These are phyloP conservation scores for Candida orba DNA, from an alignment of 805 yeast species.

Conservation along the genomic window DNA sequence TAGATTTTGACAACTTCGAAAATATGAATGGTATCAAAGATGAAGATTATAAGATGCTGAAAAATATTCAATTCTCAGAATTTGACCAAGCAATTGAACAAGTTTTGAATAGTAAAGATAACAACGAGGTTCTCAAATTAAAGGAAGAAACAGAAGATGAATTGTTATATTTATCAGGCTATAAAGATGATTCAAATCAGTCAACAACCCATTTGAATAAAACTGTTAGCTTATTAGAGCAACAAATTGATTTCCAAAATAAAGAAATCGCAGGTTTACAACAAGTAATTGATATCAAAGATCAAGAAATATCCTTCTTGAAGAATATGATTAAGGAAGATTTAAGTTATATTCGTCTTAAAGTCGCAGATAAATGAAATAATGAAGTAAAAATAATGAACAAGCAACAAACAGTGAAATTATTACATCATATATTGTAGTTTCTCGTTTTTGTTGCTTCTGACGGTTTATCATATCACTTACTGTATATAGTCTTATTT, in stretches of 20 bases:
- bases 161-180: conserved; percentile 15
- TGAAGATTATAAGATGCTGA: conserved; percentile 4
- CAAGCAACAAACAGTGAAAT: too few species aligned
- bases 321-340: conserved; percentile 21
- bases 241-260: conserved; percentile 4
- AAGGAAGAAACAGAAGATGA: conserved; percentile 9
- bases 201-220: not conserved
- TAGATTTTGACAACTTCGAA: conserved; percentile 9
- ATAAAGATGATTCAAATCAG: conserved; percentile 1
- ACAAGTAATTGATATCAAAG: conserved; percentile 10
- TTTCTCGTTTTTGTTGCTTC: too few species aligned
- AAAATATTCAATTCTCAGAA: conserved; percentile 11
- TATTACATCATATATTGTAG: too few species aligned
- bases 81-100: conserved; percentile 14
- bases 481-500: too few species aligned
- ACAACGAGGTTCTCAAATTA: not conserved
- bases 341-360: conserved; percentile 18
- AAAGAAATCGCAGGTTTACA: conserved; percentile 6
- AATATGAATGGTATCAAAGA: conserved; percentile 2
- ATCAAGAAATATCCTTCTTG: conserved; percentile 17
- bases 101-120: conserved; percentile 8
- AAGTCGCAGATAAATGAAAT: conserved; percentile 9
- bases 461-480: too few species aligned
- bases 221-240: conserved; percentile 7
- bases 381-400: not conserved